phyloP scores from a whole-genome alignment of 2,329 filamentous ascomycete species.

The Penicillium corylophilum region DNA sequence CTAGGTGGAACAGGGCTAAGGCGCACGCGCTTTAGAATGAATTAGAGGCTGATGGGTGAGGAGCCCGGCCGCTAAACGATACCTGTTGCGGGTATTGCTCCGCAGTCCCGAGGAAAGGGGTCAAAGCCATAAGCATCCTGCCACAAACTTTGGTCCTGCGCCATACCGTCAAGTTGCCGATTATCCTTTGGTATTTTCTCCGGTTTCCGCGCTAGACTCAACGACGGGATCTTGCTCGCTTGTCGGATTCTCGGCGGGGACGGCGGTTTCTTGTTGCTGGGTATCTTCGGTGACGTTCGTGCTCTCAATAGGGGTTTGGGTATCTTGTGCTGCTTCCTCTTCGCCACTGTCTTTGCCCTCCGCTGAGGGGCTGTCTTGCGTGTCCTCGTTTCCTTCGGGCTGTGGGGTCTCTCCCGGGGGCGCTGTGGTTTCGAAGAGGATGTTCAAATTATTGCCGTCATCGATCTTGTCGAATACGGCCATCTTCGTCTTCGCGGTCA shows the following conservation, averaged over 20 bases:
- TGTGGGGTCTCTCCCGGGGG: constrained; percentile 10
- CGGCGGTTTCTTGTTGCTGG: constrained; percentile 2
- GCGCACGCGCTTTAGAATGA: background rate
- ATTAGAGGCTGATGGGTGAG: background rate
- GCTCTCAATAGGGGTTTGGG: constrained; percentile 3
- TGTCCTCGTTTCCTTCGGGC: constrained; percentile 4
- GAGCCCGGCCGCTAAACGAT: constrained; percentile 8
- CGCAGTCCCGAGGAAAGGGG: constrained; percentile 11
- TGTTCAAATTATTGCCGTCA: constrained; percentile 67
- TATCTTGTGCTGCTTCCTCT: background rate
- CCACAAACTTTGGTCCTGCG: constrained; percentile 2
- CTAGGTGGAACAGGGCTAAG: background rate
- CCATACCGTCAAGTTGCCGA: constrained; percentile 13
- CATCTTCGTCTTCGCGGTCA: constrained; percentile 72
- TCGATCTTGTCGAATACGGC: constrained; percentile 84
- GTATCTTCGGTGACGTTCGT: constrained; percentile 9
- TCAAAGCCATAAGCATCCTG: constrained; percentile 12
- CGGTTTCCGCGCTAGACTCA: constrained; percentile 11
- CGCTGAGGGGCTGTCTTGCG: background rate
- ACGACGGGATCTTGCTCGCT: constrained; percentile 7
- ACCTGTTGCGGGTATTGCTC: constrained; percentile 19
- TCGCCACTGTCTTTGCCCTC: background rate
- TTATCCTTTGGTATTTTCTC: constrained; percentile 12
- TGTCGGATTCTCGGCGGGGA: constrained; percentile 4
- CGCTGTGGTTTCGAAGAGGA: constrained; percentile 44